Evolutionary conservation across 345 rosid species (phyloP), one percentile per base, ranked within the genome.

Genomic region (Capsella bursapastoris): DNA sequence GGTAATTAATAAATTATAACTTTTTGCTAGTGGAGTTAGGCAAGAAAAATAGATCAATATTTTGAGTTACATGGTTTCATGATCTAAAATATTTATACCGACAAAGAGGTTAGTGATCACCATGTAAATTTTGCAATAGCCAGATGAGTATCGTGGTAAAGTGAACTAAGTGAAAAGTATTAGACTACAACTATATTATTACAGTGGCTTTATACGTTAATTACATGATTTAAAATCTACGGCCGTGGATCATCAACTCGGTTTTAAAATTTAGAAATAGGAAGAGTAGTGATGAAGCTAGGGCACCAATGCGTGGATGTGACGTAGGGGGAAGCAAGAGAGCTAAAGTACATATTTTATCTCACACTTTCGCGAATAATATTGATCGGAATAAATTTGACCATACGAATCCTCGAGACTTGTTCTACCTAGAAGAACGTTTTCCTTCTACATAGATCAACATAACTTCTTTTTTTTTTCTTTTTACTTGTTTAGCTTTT

Each of bases 321-420:
- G 80, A 77, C 80, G 66, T 70, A 63, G n/a, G 71, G 52, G 68
- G 15, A 47, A 4, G 66, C 15, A 65, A 65, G 58, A 9, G 31
- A 62, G 13, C 52, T 57, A 64, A 38, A 57, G 67, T 77, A 31
- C 31, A 60, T 76, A 70, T 63, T 76, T 62, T 32, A 34, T 69
- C 44, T 69, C 51, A 56, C 80, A 48, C 66, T 70, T 57, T 55
- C 37, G 16, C 45, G 67, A 70, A 77, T 77, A 64, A 48, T 77
- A 3, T 64, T 70, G 31, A 76, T 76, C 71, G 56, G 71, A 70
- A 70, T 70, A 70, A n/a, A 57, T 64, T 77, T 77, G 80, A 77
- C 80, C 56, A 70, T 15, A 49, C 57, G 80, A 77, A 70, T 77
- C 72, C 55, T 49, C 66, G 28, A 62, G 70, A 69, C 50, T 52